Percentiles rank a stretch among this genome's conserved stretches.
These are phyloP conservation scores for Neurospora sp. DNA, from an alignment of 495 filamentous ascomycete genomes.

Conservation along the genomic window DNA sequence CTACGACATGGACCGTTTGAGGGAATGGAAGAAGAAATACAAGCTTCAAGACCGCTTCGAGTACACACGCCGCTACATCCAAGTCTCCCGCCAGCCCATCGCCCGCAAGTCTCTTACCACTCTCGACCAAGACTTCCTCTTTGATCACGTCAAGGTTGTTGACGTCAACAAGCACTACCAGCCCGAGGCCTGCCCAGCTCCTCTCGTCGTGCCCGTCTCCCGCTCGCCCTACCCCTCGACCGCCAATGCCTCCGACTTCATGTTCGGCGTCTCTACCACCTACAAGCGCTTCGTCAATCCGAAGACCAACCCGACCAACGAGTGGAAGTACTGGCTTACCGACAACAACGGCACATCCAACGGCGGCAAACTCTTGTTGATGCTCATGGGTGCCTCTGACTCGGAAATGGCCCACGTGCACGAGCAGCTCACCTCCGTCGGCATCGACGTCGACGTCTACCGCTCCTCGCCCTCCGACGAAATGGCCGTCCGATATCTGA, in stretches of 20 bases:
- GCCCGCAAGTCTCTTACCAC: constrained; percentile 37
- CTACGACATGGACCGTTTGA: constrained; percentile 33
- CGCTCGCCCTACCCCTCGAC: constrained; percentile 35
- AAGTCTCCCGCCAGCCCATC: constrained; percentile 31
- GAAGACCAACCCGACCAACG: constrained; percentile 33
- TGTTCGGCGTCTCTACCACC: constrained; percentile 40
- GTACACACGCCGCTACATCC: constrained; percentile 42
- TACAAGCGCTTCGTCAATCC: constrained; percentile 34
- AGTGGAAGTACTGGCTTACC: constrained; percentile 41
- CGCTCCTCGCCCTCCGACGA: constrained; percentile 49
- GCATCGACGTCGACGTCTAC: constrained; percentile 55
- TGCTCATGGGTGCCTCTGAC: constrained; percentile 33
- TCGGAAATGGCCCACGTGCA: constrained; percentile 32
- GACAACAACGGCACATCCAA: constrained; percentile 40
- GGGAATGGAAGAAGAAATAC: constrained; percentile 32
- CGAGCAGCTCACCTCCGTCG: constrained; percentile 33
- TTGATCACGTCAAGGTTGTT: constrained; percentile 30
- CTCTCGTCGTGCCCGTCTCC: constrained; percentile 37
- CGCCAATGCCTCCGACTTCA: constrained; percentile 41
- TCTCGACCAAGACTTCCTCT: constrained; percentile 34
- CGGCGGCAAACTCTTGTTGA: constrained; percentile 36
- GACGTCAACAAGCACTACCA: constrained; percentile 34
- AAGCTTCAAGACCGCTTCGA: constrained; percentile 38
- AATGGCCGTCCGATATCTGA: constrained; percentile 47
- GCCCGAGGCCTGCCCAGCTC: constrained; percentile 32